Conservation (phyloP, 2,329 filamentous ascomycete species). For the Penicillium sclerotigenum region DNA sequence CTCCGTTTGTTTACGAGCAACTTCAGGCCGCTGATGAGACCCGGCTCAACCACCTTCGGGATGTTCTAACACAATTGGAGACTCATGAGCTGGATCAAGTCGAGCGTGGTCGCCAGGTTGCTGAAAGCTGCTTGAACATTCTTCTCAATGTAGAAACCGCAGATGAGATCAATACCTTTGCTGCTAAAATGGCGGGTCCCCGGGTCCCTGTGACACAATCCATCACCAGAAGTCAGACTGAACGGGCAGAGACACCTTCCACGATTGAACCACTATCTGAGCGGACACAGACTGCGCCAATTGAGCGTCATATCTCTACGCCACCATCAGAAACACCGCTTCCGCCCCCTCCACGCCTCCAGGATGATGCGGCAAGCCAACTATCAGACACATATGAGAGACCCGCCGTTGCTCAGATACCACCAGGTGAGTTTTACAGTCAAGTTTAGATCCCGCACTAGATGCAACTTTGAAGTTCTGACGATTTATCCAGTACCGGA, state of each 20-base stretch:
- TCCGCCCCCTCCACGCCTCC: slow-evolving; percentile 39
- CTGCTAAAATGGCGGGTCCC: slow-evolving; percentile 29
- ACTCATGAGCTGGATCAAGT: slow-evolving; percentile 89
- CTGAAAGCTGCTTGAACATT: slow-evolving; percentile 75
- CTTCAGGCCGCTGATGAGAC: slow-evolving; percentile 88
- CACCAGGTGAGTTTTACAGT: slow-evolving; percentile 34
- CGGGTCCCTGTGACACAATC: slow-evolving; percentile 12
- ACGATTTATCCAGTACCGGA: slow-evolving; percentile 24
- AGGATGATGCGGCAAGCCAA: slow-evolving; percentile 56
- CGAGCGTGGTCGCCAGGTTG: slow-evolving; percentile 68
- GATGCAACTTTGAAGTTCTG: background rate
- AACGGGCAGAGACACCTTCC: slow-evolving; percentile 15
- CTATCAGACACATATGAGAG: slow-evolving; percentile 50
- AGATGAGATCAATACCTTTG: slow-evolving; percentile 68
- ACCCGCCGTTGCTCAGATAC: slow-evolving; percentile 25
- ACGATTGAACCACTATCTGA: slow-evolving; percentile 7
- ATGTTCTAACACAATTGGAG: slow-evolving; percentile 86
- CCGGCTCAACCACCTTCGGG: slow-evolving; percentile 82
- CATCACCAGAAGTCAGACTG: slow-evolving; percentile 16
- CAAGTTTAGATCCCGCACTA: background rate
- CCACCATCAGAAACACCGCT: slow-evolving; percentile 27
- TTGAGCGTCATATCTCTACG: slow-evolving; percentile 1
- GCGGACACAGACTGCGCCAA: slow-evolving; percentile 24
- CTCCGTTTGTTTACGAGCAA: slow-evolving; percentile 90
- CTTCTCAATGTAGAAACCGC: slow-evolving; percentile 83